These are phyloP conservation scores for Halteria grandinella DNA, from an alignment of 73 alveolate species.

Conservation along the genomic window DNA sequence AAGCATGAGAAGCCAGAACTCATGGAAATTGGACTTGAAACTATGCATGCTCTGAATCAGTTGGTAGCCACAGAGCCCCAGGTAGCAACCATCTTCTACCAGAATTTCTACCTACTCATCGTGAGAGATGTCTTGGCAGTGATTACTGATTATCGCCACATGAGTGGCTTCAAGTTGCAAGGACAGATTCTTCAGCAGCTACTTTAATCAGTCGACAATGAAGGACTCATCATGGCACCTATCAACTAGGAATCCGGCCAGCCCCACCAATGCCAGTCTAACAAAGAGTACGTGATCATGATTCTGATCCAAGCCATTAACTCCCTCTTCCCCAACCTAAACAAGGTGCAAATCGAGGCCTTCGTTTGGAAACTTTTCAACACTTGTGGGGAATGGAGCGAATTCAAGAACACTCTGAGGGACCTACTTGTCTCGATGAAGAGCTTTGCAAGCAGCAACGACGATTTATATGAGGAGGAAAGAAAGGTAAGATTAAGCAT, in stretches of 20 bases:
- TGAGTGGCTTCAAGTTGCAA: constrained; percentile 76
- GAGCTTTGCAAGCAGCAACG: constrained; percentile 82
- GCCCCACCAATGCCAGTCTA: constrained; percentile 39
- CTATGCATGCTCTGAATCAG: constrained; percentile 78
- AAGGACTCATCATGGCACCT: neutral
- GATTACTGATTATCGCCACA: constrained; percentile 77
- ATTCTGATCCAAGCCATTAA: constrained; percentile 68
- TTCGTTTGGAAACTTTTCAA: constrained; percentile 86
- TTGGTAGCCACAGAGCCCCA: constrained; percentile 62
- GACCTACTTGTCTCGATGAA: constrained; percentile 88
- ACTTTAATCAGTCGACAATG: constrained; percentile 35
- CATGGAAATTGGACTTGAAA: constrained; percentile 92
- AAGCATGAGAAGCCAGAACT: constrained; percentile 91
- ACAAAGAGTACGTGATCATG: constrained; percentile 78
- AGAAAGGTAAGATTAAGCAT: constrained; percentile 54
- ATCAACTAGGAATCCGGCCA: constrained; percentile 50
- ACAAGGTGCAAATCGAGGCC: constrained; percentile 85
- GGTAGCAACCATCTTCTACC: constrained; percentile 71
- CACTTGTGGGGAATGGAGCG: constrained; percentile 76
- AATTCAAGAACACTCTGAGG: constrained; percentile 86
- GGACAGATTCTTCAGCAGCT: constrained; percentile 61
- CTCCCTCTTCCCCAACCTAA: constrained; percentile 80
- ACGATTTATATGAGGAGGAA: constrained; percentile 85
- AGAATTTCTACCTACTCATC: constrained; percentile 63
- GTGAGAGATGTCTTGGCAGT: constrained; percentile 70